Evolutionary conservation across 192 early-diverging fungal genomes (phyloP).

Genomic region (Borealophlyctis nickersoniae): DNA sequence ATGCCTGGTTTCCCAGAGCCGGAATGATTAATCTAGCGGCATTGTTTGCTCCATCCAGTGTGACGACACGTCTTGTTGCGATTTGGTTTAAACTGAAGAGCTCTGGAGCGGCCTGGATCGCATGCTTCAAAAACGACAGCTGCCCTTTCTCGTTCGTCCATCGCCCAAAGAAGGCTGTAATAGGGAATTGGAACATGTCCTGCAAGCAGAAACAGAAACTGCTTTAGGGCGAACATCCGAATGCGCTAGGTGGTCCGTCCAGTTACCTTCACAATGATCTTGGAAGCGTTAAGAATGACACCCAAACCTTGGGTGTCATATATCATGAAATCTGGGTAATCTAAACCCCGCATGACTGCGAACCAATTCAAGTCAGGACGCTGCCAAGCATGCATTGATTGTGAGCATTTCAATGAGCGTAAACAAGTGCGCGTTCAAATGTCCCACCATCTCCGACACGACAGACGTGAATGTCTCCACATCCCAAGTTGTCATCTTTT

Average conservation of each 20-base stretch:
- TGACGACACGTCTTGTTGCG: constrained; percentile 50
- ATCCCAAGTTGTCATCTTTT: constrained; percentile 49
- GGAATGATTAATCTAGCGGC: constrained; percentile 40
- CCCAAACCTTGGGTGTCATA: constrained; percentile 56
- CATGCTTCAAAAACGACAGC: constrained; percentile 63
- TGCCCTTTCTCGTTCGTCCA: constrained; percentile 73
- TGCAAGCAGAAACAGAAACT: constrained; percentile 21
- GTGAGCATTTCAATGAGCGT: neutral
- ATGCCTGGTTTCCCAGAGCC: constrained; percentile 49
- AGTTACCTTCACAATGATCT: constrained; percentile 50
- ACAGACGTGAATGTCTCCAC: constrained; percentile 57
- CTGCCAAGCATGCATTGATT: constrained; percentile 22
- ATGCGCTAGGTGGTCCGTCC: neutral
- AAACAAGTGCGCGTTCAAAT: neutral
- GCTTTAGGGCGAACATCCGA: neutral
- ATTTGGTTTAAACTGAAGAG: constrained; percentile 56
- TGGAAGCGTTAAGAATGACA: constrained; percentile 61
- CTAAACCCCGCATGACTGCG: constrained; percentile 57
- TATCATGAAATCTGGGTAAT: constrained; percentile 61
- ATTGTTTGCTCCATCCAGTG: constrained; percentile 48
- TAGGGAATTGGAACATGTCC: constrained; percentile 64
- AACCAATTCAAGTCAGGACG: constrained; percentile 61
- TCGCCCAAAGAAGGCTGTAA: constrained; percentile 63
- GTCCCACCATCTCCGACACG: constrained; percentile 52
- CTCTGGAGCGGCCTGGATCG: constrained; percentile 55